Base-by-base conservation (phyloP, 73 alveolate genomes). In the Paramecium tetraurelia region DNA sequence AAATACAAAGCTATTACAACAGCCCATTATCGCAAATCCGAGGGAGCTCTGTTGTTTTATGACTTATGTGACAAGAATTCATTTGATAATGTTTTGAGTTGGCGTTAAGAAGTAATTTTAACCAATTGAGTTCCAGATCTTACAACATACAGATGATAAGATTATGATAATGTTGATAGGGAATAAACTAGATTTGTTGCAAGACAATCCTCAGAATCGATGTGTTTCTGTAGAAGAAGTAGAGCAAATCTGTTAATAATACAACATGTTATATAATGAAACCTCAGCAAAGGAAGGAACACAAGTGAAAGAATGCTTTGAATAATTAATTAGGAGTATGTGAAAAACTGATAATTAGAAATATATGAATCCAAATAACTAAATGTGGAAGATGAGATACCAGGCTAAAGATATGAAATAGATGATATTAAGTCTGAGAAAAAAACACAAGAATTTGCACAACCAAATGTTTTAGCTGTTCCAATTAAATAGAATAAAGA, bases 121-220 rank as follows among this genome's bases (percentile, higher is more conserved):
- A 7, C 4, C 20, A n/a, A 18, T 18, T 53, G 10, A 44, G 5
- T 36, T 44, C 8, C 0, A 80, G 90, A 80, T 80, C 9, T 3
- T 80, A 31, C 27, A 70, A 46, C 84, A 95, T 58, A 88, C 96
- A 71, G 96, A 92, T 44, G 93, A 85, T 36, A 95, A 93, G 18
- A 85, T 94, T 33, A 80, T 76, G 36, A 92, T 95, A 10, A 95
- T 95, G 96, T 80, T 95, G 18, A 95, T 95, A 22, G 98, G 98
- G 16, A 95, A 93, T 36, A 95, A 95, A 59, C 75, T 92, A 12
- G 97, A 94, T 86, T 57, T 94, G 43, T 70, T 92, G 7, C 44
- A 29, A 38, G 75, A 92, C 12, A 76, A 92, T 18, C 94, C 94
- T 11, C 24, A 83, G 24, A 36, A 21, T 24, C 41, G 95, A 50